phyloP scores from a whole-genome alignment of 2,329 filamentous ascomycete species.

The Xylaria sp. region DNA sequence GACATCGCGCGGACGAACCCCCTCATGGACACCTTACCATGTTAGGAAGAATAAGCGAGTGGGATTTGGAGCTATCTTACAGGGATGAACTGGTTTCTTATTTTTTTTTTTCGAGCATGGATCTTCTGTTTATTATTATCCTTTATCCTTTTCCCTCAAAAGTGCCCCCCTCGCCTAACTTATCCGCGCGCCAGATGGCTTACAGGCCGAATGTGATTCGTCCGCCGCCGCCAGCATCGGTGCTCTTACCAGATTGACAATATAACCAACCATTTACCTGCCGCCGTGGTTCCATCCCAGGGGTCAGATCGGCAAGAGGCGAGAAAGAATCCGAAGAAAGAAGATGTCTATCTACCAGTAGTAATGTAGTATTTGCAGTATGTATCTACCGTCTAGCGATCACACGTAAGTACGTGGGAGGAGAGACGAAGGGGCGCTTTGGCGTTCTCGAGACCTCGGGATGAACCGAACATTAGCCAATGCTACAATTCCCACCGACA shows the following conservation, averaged over 20 bases:
- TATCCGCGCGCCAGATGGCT: conserved; percentile 40
- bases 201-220: conserved; percentile 31
- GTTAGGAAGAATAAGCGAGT: conserved; percentile 2
- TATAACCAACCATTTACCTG: neutral
- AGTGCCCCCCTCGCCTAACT: neutral
- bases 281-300: neutral
- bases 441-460: conserved; percentile 20
- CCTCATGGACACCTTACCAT: conserved; percentile 1
- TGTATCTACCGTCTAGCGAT: neutral
- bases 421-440: conserved; percentile 5
- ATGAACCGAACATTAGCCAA: conserved; percentile 26
- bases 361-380: too few relatives aligned
- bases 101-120: conserved; percentile 14
- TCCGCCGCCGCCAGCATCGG: conserved; percentile 35
- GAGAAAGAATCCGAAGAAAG: neutral
- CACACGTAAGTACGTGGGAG: neutral
- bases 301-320: conserved; percentile 17
- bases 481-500: conserved; percentile 10
- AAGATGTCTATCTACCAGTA: neutral
- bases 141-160: conserved; percentile 1
- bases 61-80: conserved; percentile 19
- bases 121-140: conserved; percentile 13
- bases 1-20: neutral
- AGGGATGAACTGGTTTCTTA: conserved; percentile 9
- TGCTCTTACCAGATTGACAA: conserved; percentile 8